Percentiles rank a stretch among this genome's conserved stretches.
phyloP scores from a whole-genome alignment of 495 filamentous ascomycete genomes.

The Neurospora intermedia region DNA sequence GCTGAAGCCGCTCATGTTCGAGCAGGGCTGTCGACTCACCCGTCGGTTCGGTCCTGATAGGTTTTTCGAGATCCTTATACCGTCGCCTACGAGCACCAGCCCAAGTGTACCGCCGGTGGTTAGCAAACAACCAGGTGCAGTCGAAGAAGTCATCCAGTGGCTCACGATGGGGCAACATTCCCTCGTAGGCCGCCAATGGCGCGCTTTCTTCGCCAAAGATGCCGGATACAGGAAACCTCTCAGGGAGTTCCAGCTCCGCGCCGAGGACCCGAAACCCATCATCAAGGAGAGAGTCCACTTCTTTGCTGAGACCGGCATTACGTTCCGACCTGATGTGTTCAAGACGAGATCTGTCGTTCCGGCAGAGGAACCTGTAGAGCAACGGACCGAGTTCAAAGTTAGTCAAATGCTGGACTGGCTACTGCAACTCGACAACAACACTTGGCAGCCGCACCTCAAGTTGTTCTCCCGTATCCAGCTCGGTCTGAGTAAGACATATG shows the following conservation, averaged over 20 bases:
- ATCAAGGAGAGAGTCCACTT: constrained; percentile 32
- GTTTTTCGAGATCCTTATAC: constrained; percentile 34
- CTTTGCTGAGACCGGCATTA: constrained; percentile 33
- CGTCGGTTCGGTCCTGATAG: constrained; percentile 38
- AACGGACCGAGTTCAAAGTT: constrained; percentile 18
- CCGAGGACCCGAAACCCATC: constrained; percentile 21
- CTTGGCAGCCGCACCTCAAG: constrained; percentile 24
- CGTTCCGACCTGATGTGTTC: constrained; percentile 14
- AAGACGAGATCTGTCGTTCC: constrained; percentile 1
- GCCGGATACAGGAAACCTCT: constrained; percentile 26
- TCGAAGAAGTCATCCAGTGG: constrained; percentile 32
- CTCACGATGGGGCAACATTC: constrained; percentile 24
- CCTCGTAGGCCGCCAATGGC: constrained; percentile 34
- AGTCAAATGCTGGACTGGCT: constrained; percentile 34
- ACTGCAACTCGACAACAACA: constrained; percentile 27
- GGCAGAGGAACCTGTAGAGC: constrained; percentile 8
- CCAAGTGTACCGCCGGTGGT: constrained; percentile 6
- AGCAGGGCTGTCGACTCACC: constrained; percentile 32
- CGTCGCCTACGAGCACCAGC: constrained; percentile 14
- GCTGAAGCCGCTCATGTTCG: constrained; percentile 29
- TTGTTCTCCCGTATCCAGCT: constrained; percentile 34
- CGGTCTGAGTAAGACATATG: constrained; percentile 33
- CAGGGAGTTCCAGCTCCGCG: constrained; percentile 22
- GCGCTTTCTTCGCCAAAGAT: constrained; percentile 32
- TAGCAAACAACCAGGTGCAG: constrained; percentile 12